A percentile compares a stretch with the other conserved stretches of the same genome.
These are phyloP conservation scores for Aureobasidium namibiae DNA, from an alignment of 2,329 filamentous ascomycete genomes.

Conservation along the genomic window DNA sequence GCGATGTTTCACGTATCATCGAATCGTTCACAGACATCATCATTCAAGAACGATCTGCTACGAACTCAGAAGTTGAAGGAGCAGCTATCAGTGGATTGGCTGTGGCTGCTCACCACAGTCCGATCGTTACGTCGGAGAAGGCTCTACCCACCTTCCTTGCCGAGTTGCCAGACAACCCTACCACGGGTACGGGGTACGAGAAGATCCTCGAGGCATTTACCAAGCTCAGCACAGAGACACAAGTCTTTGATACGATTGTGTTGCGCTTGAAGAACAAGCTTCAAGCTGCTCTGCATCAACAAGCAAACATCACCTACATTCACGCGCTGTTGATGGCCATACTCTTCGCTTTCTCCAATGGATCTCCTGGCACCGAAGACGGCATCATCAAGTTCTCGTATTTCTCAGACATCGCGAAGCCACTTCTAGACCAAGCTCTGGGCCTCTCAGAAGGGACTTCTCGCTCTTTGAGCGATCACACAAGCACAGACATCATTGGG, in stretches of 20 bases:
- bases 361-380: conserved; percentile 37
- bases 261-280: conserved; percentile 57
- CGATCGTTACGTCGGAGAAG: conserved; percentile 54
- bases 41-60: conserved; percentile 49
- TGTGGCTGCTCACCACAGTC: conserved; percentile 54
- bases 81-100: conserved; percentile 51
- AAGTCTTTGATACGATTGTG: conserved; percentile 56
- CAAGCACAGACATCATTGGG: conserved; percentile 51
- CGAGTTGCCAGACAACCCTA: conserved; percentile 48
- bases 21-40: conserved; percentile 55
- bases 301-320: conserved; percentile 46
- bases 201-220: conserved; percentile 55
- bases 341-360: conserved; percentile 52
- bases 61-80: conserved; percentile 49
- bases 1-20: conserved; percentile 42
- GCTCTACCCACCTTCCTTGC: conserved; percentile 60
- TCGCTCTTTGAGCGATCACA: conserved; percentile 36
- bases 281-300: conserved; percentile 46
- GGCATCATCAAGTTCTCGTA: conserved; percentile 31
- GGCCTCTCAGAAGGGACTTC: conserved; percentile 26
- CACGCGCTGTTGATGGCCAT: conserved; percentile 52
- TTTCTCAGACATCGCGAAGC: conserved; percentile 39
- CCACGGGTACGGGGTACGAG: conserved; percentile 43
- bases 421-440: conserved; percentile 32
- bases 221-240: conserved; percentile 53